phyloP scores from a whole-genome alignment of 2,329 filamentous ascomycete genomes.

The Colletotrichum paranaense region DNA sequence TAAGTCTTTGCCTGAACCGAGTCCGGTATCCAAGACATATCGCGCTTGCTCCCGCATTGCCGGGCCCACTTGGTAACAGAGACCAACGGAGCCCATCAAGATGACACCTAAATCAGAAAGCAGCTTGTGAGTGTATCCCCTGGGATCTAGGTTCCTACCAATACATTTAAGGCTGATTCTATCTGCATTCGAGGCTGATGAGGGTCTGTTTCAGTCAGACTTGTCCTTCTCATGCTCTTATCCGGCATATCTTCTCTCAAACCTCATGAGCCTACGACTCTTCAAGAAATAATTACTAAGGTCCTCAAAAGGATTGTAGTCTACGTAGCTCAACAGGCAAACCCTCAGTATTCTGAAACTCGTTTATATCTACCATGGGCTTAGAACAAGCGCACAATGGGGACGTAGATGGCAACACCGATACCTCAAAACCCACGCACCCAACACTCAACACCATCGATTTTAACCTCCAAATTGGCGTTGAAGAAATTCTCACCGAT shows the following conservation, averaged over 20 bases:
- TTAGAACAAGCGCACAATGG: not conserved
- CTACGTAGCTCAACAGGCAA: accelerated
- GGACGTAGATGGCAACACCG: not conserved
- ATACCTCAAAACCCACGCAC: not conserved
- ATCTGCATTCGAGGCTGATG: not conserved
- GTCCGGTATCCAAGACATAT: not conserved
- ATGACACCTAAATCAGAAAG: slow-evolving; percentile 6
- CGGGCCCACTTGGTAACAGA: not conserved
- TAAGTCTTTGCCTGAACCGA: not conserved
- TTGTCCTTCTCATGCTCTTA: not conserved
- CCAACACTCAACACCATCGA: slow-evolving; percentile 32
- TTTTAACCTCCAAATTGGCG: slow-evolving; percentile 35
- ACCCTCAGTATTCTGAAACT: not conserved
- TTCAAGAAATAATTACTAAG: not conserved
- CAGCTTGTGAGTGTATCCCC: not conserved
- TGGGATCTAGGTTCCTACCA: not conserved
- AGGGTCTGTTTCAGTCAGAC: not conserved
- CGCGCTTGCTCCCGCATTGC: not conserved
- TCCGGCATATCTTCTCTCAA: not conserved
- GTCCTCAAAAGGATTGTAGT: too few species aligned
- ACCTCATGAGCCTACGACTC: not conserved
- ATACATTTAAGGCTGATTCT: not conserved
- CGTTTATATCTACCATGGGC: not conserved
- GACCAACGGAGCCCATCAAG: slow-evolving; percentile 3
- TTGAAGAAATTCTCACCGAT: slow-evolving; percentile 38